Conservation (phyloP, 2,329 filamentous ascomycete genomes). For the Aquanectria penicillioides region DNA sequence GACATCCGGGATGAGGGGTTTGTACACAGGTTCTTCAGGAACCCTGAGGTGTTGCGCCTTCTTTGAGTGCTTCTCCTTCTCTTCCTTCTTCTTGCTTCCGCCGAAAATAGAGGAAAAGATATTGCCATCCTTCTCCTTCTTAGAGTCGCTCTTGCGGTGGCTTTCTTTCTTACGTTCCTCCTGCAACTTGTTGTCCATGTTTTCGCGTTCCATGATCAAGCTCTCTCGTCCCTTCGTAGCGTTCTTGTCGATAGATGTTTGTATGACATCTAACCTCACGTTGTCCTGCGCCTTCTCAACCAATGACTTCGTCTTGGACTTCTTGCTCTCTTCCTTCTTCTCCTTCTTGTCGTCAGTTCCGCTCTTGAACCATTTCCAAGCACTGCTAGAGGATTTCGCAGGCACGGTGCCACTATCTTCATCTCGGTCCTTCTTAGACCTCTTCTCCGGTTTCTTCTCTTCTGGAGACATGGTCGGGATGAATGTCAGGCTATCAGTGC, state of each 20-base stretch:
- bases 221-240: slow-evolving; percentile 80
- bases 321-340: slow-evolving; percentile 70
- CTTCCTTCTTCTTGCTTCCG: slow-evolving; percentile 85
- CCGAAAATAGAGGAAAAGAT: slow-evolving; percentile 96
- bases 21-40: slow-evolving; percentile 81
- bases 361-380: slow-evolving; percentile 80
- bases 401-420: slow-evolving; percentile 67
- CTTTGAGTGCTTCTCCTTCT: slow-evolving; percentile 78
- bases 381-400: slow-evolving; percentile 75
- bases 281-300: slow-evolving; percentile 76
- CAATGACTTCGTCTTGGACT: slow-evolving; percentile 70
- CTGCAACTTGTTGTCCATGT: slow-evolving; percentile 74
- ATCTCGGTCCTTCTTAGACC: slow-evolving; percentile 78
- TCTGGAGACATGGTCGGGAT: slow-evolving; percentile 78
- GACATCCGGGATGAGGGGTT: slow-evolving; percentile 82
- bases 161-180: slow-evolving; percentile 87
- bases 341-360: slow-evolving; percentile 77
- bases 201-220: slow-evolving; percentile 83
- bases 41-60: slow-evolving; percentile 78
- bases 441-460: slow-evolving; percentile 80
- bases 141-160: slow-evolving; percentile 78
- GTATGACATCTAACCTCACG: slow-evolving; percentile 84
- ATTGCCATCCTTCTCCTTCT: slow-evolving; percentile 92
- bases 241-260: slow-evolving; percentile 82
- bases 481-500: slow-evolving; percentile 82